A percentile compares a stretch with the other conserved stretches of the same genome.
Conservation (phyloP, 345 rosid genomes). For the Conringia planisiliqua region DNA sequence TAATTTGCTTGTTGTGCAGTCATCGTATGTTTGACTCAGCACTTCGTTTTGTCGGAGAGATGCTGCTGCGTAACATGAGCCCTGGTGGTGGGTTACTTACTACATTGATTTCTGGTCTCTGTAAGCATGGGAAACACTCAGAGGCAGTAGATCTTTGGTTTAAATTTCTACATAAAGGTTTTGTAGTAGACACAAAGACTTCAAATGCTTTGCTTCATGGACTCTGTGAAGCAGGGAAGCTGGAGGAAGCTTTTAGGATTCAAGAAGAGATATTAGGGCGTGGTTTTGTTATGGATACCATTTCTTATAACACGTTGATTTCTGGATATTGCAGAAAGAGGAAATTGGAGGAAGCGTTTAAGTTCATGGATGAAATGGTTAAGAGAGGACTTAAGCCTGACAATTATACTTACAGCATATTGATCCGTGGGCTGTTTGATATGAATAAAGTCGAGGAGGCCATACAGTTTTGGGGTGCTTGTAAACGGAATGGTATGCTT, state of each 20-base stretch:
- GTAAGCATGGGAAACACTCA: constrained; percentile 51
- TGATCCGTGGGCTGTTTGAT: constrained; percentile 52
- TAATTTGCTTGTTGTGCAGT: constrained; percentile 50
- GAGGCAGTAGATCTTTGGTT: constrained; percentile 67
- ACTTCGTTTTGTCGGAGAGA: constrained; percentile 42
- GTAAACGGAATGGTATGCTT: constrained; percentile 43
- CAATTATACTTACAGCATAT: constrained; percentile 52
- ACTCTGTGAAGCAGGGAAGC: constrained; percentile 57
- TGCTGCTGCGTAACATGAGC: constrained; percentile 61
- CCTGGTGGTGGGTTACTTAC: constrained; percentile 67
- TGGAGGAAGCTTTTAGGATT: constrained; percentile 51
- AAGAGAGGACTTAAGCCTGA: constrained; percentile 61
- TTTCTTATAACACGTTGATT: constrained; percentile 63
- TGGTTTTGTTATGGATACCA: constrained; percentile 48
- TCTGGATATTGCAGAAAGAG: constrained; percentile 50
- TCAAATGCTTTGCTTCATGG: constrained; percentile 82
- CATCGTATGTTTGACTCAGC: constrained; percentile 54
- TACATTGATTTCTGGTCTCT: constrained; percentile 52
- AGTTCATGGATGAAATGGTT: constrained; percentile 62
- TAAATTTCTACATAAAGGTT: constrained; percentile 44
- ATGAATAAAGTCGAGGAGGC: constrained; percentile 63
- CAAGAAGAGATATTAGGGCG: constrained; percentile 50
- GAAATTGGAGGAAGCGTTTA: constrained; percentile 54
- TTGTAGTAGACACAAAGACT: constrained; percentile 43
- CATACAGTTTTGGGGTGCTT: constrained; percentile 53